Evolutionary conservation across 139 green algal species (phyloP).

Genomic region (Dunaliella primolecta): DNA sequence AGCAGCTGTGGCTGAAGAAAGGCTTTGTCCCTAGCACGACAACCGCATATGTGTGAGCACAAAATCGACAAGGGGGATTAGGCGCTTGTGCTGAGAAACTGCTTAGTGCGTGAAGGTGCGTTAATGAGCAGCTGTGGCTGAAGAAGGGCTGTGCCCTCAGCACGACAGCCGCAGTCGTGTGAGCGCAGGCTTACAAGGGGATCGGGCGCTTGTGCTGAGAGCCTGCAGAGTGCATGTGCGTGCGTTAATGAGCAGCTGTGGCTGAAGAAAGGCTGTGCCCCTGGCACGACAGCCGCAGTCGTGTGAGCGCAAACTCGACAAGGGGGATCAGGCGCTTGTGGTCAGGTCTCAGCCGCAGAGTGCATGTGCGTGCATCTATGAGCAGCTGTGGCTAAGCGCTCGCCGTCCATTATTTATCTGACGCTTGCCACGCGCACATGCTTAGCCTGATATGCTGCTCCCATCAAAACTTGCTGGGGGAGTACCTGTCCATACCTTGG

Average conservation of each 20-base stretch:
- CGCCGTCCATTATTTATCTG: no score
- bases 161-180: not conserved
- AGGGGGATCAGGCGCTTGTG: not conserved
- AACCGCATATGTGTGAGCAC: not conserved
- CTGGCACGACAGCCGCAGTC: no score
- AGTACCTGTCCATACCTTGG: no score
- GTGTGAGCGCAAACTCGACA: no score
- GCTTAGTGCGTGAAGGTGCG: not conserved
- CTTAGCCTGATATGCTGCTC: no score
- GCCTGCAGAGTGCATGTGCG: slow-evolving; percentile 22
- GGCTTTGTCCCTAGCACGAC: not conserved
- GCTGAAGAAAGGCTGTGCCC: no score
- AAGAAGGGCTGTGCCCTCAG: not conserved
- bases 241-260: not conserved
- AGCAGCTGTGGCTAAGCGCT: no score
- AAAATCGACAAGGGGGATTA: not conserved
- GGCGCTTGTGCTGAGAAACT: not conserved
- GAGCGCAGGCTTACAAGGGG: not conserved
- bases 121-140: no score
- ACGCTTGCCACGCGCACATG: no score
- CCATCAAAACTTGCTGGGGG: no score
- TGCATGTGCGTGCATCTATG: not conserved
- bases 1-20: no score
- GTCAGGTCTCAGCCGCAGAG: not conserved
- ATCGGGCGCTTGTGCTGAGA: not conserved